Evolutionary conservation across 2,329 filamentous ascomycete species (phyloP).

Genomic region (Fusarium pininemorale): DNA sequence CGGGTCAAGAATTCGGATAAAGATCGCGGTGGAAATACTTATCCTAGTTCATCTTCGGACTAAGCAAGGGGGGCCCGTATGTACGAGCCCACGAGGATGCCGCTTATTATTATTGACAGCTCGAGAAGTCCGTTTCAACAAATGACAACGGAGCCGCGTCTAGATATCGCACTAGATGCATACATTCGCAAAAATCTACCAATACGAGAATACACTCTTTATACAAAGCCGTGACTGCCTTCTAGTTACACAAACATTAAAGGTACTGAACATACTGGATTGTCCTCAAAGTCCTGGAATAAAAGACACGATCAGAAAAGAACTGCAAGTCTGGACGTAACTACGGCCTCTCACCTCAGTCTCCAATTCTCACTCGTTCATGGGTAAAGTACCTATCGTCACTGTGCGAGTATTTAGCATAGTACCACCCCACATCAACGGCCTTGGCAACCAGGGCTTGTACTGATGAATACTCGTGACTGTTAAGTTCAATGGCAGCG

Average conservation of each 20-base stretch:
- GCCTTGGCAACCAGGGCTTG: conserved; percentile 22
- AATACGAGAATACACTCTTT: conserved; percentile 5
- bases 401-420: conserved; percentile 31
- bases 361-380: conserved; percentile 16
- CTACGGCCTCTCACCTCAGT: background rate
- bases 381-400: conserved; percentile 22
- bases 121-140: conserved; percentile 18
- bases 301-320: background rate
- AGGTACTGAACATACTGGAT: background rate
- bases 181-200: background rate
- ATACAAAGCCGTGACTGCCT: background rate
- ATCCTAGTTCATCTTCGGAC: conserved; percentile 13
- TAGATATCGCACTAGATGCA: conserved; percentile 3
- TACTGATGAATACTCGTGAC: conserved; percentile 6
- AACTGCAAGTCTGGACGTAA: background rate
- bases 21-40: conserved; percentile 9
- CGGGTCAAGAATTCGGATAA: conserved; percentile 3
- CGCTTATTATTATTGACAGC: conserved; percentile 22
- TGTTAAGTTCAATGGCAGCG: conserved; percentile 8
- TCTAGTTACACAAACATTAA: background rate
- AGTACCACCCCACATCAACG: conserved; percentile 35
- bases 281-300: background rate
- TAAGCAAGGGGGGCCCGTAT: conserved; percentile 10
- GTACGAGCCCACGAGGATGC: conserved; percentile 11
- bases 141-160: conserved; percentile 9